Evolutionary conservation across 805 yeast genomes (phyloP).

Genomic region (Barnettozyma californica): DNA sequence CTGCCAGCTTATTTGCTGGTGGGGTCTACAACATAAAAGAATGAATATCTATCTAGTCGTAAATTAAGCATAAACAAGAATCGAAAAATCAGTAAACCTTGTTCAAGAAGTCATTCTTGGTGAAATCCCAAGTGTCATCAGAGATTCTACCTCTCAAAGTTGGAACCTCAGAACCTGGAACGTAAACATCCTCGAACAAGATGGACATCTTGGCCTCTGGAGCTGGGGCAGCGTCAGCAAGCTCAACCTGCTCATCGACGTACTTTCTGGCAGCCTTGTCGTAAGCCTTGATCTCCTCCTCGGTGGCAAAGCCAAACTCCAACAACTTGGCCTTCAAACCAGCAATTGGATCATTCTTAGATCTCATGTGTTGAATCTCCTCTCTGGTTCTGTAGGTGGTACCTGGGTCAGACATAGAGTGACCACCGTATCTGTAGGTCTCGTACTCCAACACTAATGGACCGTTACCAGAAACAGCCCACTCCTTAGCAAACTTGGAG

Average conservation of each 20-base stretch:
- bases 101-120: conserved; percentile 38
- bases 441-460: conserved; percentile 95
- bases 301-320: conserved; percentile 82
- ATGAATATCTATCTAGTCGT: conserved; percentile 3
- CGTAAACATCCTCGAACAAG: conserved; percentile 94
- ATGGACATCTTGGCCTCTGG: conserved; percentile 95
- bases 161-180: conserved; percentile 89
- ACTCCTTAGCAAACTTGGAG: conserved; percentile 94
- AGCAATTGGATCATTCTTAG: conserved; percentile 95
- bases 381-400: conserved; percentile 99
- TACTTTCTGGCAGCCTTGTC: conserved; percentile 95
- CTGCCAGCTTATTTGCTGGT: no score
- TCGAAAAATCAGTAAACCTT: conserved; percentile 22
- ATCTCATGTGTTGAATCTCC: conserved; percentile 99
- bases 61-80: conserved; percentile 1
- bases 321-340: conserved; percentile 85
- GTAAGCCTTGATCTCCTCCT: conserved; percentile 88
- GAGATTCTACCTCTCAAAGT: conserved; percentile 94
- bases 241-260: conserved; percentile 91
- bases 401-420: conserved; percentile 99
- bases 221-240: conserved; percentile 89
- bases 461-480: conserved; percentile 90
- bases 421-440: conserved; percentile 99
- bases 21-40: not conserved
- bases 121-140: conserved; percentile 88